These are phyloP conservation scores for Saccharomycopsis vini DNA, from an alignment of 805 yeast genomes.

Conservation along the genomic window DNA sequence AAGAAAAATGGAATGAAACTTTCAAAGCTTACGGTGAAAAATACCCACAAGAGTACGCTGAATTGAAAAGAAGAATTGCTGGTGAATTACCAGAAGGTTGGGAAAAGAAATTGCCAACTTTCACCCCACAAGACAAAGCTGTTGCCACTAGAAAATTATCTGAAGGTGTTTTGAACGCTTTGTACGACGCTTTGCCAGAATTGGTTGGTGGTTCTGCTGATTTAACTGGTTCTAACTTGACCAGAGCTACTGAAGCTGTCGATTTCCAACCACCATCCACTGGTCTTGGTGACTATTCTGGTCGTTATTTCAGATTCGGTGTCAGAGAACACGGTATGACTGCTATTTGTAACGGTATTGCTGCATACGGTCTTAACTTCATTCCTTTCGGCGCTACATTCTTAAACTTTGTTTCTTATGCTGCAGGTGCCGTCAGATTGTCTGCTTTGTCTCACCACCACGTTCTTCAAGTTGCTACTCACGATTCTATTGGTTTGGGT, in stretches of 20 bases:
- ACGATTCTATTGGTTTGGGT: constrained; percentile 85
- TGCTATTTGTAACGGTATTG: constrained; percentile 94
- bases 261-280: constrained; percentile 88
- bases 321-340: constrained; percentile 99
- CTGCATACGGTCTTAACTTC: constrained; percentile 79
- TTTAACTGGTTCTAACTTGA: constrained; percentile 92
- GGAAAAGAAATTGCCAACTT: constrained; percentile 69
- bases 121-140: constrained; percentile 69
- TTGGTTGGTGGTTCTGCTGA: constrained; percentile 97
- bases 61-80: constrained; percentile 66
- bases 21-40: constrained; percentile 53
- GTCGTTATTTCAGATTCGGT: constrained; percentile 95
- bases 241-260: constrained; percentile 73
- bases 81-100: constrained; percentile 78
- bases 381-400: constrained; percentile 95
- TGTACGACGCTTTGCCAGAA: constrained; percentile 69
- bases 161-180: constrained; percentile 60
- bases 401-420: constrained; percentile 84
- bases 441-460: constrained; percentile 79
- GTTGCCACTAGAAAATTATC: constrained; percentile 93
- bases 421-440: constrained; percentile 81
- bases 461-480: constrained; percentile 81
- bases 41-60: constrained; percentile 74
- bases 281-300: constrained; percentile 76
- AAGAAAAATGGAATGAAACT: constrained; percentile 66